Evolutionary conservation across 208 protist species (phyloP).

Genomic region (Porcisia hertigi): DNA sequence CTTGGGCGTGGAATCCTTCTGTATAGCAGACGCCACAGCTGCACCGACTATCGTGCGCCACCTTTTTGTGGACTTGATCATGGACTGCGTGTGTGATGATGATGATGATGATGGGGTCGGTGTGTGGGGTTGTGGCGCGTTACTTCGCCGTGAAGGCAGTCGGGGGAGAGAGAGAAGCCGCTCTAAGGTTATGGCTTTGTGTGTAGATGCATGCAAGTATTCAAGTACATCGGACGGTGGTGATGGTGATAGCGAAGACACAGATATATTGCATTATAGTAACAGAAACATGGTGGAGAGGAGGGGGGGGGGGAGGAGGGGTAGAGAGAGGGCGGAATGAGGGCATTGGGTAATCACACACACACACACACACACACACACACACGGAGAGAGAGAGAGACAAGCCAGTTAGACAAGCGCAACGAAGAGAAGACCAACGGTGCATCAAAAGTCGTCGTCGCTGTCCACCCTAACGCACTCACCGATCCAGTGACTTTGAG

Average conservation of each 20-base stretch:
- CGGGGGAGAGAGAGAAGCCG: not conserved
- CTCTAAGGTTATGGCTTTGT: not conserved
- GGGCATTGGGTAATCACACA: not conserved
- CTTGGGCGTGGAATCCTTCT: not conserved
- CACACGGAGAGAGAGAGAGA: not conserved
- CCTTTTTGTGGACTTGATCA: slow-evolving; percentile 17
- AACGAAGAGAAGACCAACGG: not conserved
- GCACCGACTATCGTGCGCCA: slow-evolving; percentile 9
- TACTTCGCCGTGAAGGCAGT: not conserved
- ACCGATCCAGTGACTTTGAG: not conserved
- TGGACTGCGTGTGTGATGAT: not conserved
- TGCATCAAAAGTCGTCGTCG: too few species aligned
- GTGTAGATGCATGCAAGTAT: not conserved
- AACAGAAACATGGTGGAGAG: not conserved
- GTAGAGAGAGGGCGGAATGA: not conserved
- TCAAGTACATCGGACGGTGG: not conserved
- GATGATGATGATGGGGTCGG: too few species aligned
- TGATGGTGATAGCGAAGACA: not conserved
- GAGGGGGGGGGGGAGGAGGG: not conserved
- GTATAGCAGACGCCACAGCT: slow-evolving; percentile 11
- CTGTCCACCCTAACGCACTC: not conserved
- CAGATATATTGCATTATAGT: not conserved
- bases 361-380: not conserved
- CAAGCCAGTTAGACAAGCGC: not conserved
- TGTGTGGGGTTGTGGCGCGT: not conserved